These are phyloP conservation scores for Malassezia obtusa DNA, from an alignment of 1,284 basidiomycete species.

Conservation along the genomic window DNA sequence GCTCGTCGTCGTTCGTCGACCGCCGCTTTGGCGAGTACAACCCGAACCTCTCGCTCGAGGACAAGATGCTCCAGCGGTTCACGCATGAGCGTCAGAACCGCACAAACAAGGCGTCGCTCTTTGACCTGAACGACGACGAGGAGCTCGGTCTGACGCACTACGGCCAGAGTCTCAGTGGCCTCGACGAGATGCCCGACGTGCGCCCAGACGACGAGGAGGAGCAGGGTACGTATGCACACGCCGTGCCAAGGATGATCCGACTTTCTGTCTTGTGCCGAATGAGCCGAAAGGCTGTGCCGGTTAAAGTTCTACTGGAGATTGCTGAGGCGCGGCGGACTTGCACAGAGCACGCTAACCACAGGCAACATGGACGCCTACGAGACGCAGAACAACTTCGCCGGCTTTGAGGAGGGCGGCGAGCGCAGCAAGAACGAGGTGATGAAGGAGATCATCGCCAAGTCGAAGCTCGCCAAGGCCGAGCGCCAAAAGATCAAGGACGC, in stretches of 20 bases:
- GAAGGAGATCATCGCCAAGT: slow-evolving; percentile 95
- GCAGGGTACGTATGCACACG: slow-evolving; percentile 8
- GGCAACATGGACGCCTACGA: slow-evolving; percentile 19
- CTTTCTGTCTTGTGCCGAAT: slow-evolving; percentile 8
- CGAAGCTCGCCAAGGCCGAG: slow-evolving; percentile 66
- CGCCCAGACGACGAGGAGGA: slow-evolving; percentile 27
- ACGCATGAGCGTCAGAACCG: slow-evolving; percentile 59
- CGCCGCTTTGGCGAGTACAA: slow-evolving; percentile 93
- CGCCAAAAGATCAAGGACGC: slow-evolving; percentile 78
- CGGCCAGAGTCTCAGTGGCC: slow-evolving; percentile 69
- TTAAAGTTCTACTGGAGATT: slow-evolving; percentile 48
- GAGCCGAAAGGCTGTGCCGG: slow-evolving; percentile 16
- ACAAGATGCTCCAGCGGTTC: slow-evolving; percentile 93
- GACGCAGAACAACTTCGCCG: slow-evolving; percentile 62
- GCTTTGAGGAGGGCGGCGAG: slow-evolving; percentile 59
- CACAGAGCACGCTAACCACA: slow-evolving; percentile 4
- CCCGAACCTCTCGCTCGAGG: slow-evolving; percentile 78
- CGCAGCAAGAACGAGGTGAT: slow-evolving; percentile 82
- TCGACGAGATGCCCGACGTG: slow-evolving; percentile 76
- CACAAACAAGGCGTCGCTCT: slow-evolving; percentile 63
- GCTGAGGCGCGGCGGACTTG: slow-evolving; percentile 23
- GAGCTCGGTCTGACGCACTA: slow-evolving; percentile 67
- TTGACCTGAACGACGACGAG: slow-evolving; percentile 73
- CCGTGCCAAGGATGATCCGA: slow-evolving; percentile 7
- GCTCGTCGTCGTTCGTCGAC: slow-evolving; percentile 80